These are phyloP conservation scores for Barnettozyma sp. DNA, from an alignment of 805 yeast genomes.

Conservation along the genomic window DNA sequence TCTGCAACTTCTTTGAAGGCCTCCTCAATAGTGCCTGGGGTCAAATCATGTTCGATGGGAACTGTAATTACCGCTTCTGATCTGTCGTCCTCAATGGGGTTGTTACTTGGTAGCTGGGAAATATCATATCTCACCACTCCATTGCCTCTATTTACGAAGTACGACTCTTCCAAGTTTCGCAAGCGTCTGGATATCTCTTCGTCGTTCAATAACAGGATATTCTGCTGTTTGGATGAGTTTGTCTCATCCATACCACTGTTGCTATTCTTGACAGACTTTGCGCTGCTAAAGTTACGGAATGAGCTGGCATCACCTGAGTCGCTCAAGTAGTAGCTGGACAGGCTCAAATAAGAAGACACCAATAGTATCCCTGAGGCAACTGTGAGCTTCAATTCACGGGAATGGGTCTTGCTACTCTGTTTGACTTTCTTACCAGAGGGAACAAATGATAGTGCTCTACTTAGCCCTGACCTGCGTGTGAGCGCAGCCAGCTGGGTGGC, in stretches of 20 bases:
- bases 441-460: not conserved
- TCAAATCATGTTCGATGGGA: constrained; percentile 33
- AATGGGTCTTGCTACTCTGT: constrained; percentile 1
- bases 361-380: constrained; percentile 25
- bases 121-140: constrained; percentile 88
- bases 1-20: constrained; percentile 35
- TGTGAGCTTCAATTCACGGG: constrained; percentile 20
- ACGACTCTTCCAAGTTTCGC: constrained; percentile 73
- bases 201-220: constrained; percentile 50
- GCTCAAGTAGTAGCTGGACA: constrained; percentile 21
- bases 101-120: constrained; percentile 83
- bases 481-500: constrained; percentile 1
- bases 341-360: constrained; percentile 24
- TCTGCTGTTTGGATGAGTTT: constrained; percentile 37
- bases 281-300: constrained; percentile 19
- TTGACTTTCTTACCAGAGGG: constrained; percentile 1
- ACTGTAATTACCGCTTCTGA: constrained; percentile 75
- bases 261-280: constrained; percentile 16
- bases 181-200: constrained; percentile 65
- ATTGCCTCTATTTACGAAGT: constrained; percentile 70
- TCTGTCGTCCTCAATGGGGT: constrained; percentile 92
- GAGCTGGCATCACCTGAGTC: constrained; percentile 22
- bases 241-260: not conserved
- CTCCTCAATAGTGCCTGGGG: not conserved
- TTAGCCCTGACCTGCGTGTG: not conserved